Percentiles rank a stretch among this genome's conserved stretches.
Evolutionary conservation across 176 grass and related monocot species (phyloP).

Genomic region (Avena sativa): DNA sequence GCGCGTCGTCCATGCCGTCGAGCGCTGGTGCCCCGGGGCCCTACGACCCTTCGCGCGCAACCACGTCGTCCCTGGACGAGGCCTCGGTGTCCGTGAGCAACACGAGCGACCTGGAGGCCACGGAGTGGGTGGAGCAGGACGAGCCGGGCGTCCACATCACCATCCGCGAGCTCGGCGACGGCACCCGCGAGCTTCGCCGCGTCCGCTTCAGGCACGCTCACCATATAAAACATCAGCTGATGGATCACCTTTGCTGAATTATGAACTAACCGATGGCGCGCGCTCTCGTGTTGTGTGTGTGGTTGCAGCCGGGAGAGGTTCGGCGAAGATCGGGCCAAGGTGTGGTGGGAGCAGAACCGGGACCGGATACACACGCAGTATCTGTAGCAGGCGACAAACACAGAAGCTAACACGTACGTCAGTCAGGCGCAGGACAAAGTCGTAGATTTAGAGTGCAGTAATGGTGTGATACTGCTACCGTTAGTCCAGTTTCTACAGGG

Average conservation of each 20-base stretch:
- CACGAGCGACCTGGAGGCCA: conserved; percentile 77
- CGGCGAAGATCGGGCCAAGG: conserved; percentile 83
- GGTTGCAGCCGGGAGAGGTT: conserved; percentile 83
- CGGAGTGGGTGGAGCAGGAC: conserved; percentile 95
- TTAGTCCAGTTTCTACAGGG: conserved; percentile 46
- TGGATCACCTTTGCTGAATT: background rate
- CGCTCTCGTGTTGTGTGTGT: background rate
- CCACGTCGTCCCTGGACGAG: conserved; percentile 88
- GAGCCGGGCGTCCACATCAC: conserved; percentile 93
- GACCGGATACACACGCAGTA: conserved; percentile 93
- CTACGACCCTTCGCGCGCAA: conserved; percentile 69
- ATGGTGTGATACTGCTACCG: conserved; percentile 19
- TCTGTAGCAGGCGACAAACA: conserved; percentile 45
- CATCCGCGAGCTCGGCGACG: conserved; percentile 88
- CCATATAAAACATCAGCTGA: too few species aligned
- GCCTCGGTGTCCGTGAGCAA: conserved; percentile 93
- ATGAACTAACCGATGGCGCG: background rate
- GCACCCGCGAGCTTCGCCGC: conserved; percentile 88
- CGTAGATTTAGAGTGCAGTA: conserved; percentile 32
- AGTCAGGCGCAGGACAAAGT: background rate
- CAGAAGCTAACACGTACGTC: conserved; percentile 24
- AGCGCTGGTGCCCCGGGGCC: conserved; percentile 1
- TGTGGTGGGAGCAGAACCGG: conserved; percentile 96
- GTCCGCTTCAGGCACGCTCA: conserved; percentile 76
- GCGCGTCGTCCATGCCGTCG: conserved; percentile 10